phyloP scores from a whole-genome alignment of 2,329 filamentous ascomycete genomes.

The Alternaria conjuncta region DNA sequence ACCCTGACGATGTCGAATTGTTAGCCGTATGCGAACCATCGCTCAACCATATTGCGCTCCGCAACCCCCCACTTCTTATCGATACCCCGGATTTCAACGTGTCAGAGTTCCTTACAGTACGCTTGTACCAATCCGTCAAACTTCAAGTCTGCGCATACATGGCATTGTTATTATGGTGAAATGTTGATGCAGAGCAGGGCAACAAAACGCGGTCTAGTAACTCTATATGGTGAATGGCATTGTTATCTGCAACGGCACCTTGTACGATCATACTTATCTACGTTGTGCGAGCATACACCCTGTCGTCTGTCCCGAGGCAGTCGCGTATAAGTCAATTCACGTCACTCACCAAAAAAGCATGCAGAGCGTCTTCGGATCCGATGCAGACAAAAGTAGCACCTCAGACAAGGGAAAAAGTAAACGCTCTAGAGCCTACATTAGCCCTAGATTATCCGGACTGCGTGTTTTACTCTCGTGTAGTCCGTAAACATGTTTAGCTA shows the following conservation, averaged over 20 bases:
- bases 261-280: background rate
- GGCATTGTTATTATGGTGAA: background rate
- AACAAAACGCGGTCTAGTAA: too few species aligned
- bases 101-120: slow-evolving; percentile 31
- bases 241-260: background rate
- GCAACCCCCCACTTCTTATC: slow-evolving; percentile 29
- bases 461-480: background rate
- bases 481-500: background rate
- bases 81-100: slow-evolving; percentile 36
- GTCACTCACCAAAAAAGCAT: background rate
- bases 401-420: background rate
- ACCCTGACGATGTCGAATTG: background rate
- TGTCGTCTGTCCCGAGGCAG: background rate
- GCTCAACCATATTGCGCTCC: slow-evolving; percentile 18
- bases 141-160: background rate
- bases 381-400: background rate
- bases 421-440: background rate
- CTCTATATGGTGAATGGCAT: too few species aligned
- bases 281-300: background rate
- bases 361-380: background rate
- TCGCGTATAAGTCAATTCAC: background rate
- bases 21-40: background rate
- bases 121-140: slow-evolving; percentile 35
- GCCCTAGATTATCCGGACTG: background rate
- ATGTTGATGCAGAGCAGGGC: too few species aligned